Conservation (phyloP, 176 grass and related monocot genomes). For the Metroxylon sagu region DNA sequence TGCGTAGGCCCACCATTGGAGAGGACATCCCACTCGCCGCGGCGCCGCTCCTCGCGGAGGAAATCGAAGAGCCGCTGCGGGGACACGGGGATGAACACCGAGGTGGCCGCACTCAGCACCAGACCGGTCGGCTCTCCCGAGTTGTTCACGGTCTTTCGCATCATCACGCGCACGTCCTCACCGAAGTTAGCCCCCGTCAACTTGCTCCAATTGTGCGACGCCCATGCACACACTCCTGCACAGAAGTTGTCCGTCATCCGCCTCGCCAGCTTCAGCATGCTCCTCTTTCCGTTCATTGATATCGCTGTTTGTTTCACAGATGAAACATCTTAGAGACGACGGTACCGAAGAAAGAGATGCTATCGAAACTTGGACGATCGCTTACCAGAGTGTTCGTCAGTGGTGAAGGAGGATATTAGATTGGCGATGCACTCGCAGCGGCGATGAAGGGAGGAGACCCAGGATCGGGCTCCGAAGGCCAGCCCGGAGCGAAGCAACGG, state of each 20-base stretch:
- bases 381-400: slow-evolving; percentile 34
- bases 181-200: neutral
- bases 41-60: slow-evolving; percentile 44
- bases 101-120: slow-evolving; percentile 26
- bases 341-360: neutral
- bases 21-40: slow-evolving; percentile 36
- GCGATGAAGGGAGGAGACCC: slow-evolving; percentile 35
- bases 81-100: slow-evolving; percentile 26
- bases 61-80: slow-evolving; percentile 25
- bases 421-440: slow-evolving; percentile 10
- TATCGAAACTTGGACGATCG: neutral
- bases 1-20: slow-evolving; percentile 29
- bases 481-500: slow-evolving; percentile 24
- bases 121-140: slow-evolving; percentile 48
- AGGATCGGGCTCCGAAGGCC: slow-evolving; percentile 47
- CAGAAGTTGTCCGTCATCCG: slow-evolving; percentile 41
- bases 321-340: neutral
- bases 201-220: neutral
- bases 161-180: slow-evolving; percentile 15
- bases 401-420: slow-evolving; percentile 30
- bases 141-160: slow-evolving; percentile 40
- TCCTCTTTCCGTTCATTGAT: slow-evolving; percentile 20
- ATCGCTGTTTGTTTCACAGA: slow-evolving; percentile 16
- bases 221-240: neutral
- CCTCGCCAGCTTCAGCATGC: slow-evolving; percentile 21